phyloP scores from a whole-genome alignment of 306 rosid species.

The Sicyos baderoa region DNA sequence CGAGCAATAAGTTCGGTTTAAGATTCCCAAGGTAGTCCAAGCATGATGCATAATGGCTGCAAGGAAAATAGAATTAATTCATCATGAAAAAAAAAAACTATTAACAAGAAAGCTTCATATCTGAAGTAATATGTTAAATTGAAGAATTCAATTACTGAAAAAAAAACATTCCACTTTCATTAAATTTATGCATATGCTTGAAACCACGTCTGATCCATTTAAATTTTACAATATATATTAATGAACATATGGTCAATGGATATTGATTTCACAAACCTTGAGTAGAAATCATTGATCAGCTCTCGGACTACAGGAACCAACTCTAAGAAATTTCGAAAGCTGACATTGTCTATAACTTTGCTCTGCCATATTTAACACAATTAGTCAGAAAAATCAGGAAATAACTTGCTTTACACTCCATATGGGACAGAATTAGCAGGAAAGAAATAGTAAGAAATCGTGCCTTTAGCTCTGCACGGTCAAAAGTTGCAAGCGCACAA shows the following conservation, averaged over 20 bases:
- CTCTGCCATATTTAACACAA: conserved; percentile 44
- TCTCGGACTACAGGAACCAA: conserved; percentile 94
- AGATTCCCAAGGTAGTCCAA: conserved; percentile 92
- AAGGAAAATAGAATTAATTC: conserved; percentile 19
- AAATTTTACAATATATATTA: too few relatives aligned
- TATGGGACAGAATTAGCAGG: conserved; percentile 1
- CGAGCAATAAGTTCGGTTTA: conserved; percentile 70
- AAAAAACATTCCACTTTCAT: background rate
- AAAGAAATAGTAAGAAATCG: conserved; percentile 21
- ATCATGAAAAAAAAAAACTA: background rate
- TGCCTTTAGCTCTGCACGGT: conserved; percentile 87
- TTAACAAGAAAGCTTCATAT: background rate
- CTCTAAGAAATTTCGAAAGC: conserved; percentile 87
- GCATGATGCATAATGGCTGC: conserved; percentile 95
- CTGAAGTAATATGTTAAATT: background rate
- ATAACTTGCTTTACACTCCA: background rate
- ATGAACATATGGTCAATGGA: background rate
- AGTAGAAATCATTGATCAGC: conserved; percentile 86
- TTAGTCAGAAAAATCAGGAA: conserved; percentile 22
- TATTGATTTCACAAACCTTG: conserved; percentile 46
- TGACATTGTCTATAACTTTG: conserved; percentile 85
- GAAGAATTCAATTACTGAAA: background rate
- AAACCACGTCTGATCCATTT: too few relatives aligned
- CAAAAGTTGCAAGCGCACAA: conserved; percentile 97
- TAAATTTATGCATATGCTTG: background rate